Evolutionary conservation across 176 grass and related monocot genomes (phyloP).

Genomic region (Eragrostis nindensis): DNA sequence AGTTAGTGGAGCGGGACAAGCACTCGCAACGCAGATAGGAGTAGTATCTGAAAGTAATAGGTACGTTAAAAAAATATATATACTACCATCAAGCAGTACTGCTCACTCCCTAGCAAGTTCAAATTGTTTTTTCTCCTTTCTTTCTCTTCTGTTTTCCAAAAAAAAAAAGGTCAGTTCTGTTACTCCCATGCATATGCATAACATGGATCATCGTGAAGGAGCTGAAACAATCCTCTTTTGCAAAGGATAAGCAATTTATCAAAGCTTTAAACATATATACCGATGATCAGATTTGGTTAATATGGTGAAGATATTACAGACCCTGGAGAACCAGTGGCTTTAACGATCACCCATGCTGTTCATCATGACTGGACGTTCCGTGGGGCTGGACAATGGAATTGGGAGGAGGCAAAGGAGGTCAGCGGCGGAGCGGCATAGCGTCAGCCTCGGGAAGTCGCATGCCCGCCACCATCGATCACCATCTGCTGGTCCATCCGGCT

Average conservation of each 20-base stretch:
- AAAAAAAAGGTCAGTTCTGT: no score
- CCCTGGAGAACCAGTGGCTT: no score
- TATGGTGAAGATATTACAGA: no score
- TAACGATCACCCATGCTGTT: no score
- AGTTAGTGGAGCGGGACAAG: not conserved
- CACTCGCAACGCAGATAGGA: not conserved
- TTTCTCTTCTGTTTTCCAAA: not conserved
- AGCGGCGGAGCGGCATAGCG: slow-evolving; percentile 31
- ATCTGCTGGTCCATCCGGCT: not conserved
- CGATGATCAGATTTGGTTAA: no score
- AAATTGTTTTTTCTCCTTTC: not conserved
- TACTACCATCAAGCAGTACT: not conserved
- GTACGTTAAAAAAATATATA: no score
- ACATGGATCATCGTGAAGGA: not conserved
- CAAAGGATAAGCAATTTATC: not conserved
- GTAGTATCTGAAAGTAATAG: no score
- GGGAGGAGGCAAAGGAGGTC: slow-evolving; percentile 3
- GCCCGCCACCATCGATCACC: slow-evolving; percentile 5
- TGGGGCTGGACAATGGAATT: not conserved
- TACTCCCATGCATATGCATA: not conserved
- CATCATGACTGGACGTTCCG: no score
- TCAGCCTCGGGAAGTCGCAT: slow-evolving; percentile 47
- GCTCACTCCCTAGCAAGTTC: not conserved
- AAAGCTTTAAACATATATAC: no score
- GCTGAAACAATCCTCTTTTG: not conserved